These are phyloP conservation scores for Collybiopsis confluens DNA, from an alignment of 768 basidiomycete genomes.

Conservation along the genomic window DNA sequence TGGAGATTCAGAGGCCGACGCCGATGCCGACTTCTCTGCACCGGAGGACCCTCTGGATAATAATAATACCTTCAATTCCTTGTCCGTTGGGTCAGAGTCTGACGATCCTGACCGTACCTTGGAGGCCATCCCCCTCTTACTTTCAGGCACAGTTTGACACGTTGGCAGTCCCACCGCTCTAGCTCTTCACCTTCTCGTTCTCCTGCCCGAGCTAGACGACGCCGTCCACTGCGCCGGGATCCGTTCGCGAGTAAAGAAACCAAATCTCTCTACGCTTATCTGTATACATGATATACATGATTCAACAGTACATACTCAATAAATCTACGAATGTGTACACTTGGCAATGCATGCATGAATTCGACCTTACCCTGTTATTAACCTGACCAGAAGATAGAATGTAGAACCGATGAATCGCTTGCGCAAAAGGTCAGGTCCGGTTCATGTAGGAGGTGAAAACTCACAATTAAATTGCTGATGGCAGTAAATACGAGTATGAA, in stretches of 20 bases:
- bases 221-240: slow-evolving; percentile 17
- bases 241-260: background rate
- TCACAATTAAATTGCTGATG: slow-evolving; percentile 62
- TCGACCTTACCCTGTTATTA: slow-evolving; percentile 46
- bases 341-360: background rate
- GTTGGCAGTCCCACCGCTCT: slow-evolving; percentile 26
- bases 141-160: slow-evolving; percentile 8
- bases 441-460: slow-evolving; percentile 8
- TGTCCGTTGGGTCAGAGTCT: slow-evolving; percentile 24
- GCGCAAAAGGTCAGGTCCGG: background rate
- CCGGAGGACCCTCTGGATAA: slow-evolving; percentile 25
- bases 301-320: background rate
- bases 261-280: slow-evolving; percentile 37
- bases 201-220: slow-evolving; percentile 33
- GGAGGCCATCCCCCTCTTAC: slow-evolving; percentile 9
- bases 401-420: slow-evolving; percentile 60
- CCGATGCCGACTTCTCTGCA: slow-evolving; percentile 24
- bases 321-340: slow-evolving; percentile 3
- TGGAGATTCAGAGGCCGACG: slow-evolving; percentile 25
- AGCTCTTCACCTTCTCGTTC: slow-evolving; percentile 54
- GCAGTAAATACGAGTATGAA: slow-evolving; percentile 82
- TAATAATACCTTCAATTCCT: slow-evolving; percentile 26
- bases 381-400: slow-evolving; percentile 43
- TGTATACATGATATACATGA: slow-evolving; percentile 42
- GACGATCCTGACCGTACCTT: slow-evolving; percentile 9